A percentile compares a stretch with the other conserved stretches of the same genome.
phyloP scores from a whole-genome alignment of 441 rosid species.

The Aleurites moluccanus region DNA sequence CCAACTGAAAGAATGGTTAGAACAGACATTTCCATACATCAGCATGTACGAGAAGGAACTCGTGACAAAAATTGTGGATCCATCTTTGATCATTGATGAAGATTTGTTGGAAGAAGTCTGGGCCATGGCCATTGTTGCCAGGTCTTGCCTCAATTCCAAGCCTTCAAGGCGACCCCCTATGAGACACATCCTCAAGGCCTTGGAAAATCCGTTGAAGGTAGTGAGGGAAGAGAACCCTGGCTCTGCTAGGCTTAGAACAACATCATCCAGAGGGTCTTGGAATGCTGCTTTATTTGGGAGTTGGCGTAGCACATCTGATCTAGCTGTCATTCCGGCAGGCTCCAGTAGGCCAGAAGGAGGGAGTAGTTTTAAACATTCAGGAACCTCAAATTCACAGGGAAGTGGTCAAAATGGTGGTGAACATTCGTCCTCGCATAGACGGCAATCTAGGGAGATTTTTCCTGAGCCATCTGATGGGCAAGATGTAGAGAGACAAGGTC shows the following conservation, averaged over 20 bases:
- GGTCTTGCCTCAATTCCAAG: conserved; percentile 91
- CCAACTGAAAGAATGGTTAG: conserved; percentile 62
- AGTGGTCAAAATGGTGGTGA: conserved; percentile 58
- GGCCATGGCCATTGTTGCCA: conserved; percentile 97
- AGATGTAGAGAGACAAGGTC: conserved; percentile 53
- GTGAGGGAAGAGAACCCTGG: conserved; percentile 72
- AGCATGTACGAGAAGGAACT: conserved; percentile 84
- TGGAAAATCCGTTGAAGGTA: conserved; percentile 90
- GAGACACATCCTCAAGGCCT: conserved; percentile 85
- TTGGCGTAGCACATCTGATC: conserved; percentile 81
- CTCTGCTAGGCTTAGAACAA: conserved; percentile 70
- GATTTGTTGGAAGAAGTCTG: conserved; percentile 97
- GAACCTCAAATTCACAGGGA: conserved; percentile 69
- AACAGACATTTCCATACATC: conserved; percentile 67
- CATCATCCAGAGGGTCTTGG: conserved; percentile 92
- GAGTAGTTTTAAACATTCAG: conserved; percentile 58
- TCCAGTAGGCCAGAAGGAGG: conserved; percentile 45
- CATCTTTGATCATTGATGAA: conserved; percentile 83
- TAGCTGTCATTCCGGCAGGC: conserved; percentile 37
- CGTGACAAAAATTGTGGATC: conserved; percentile 84
- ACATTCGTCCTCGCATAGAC: conserved; percentile 65
- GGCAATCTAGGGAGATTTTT: conserved; percentile 72
- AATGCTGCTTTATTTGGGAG: conserved; percentile 84
- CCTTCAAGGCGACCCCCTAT: conserved; percentile 87
- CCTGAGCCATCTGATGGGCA: conserved; percentile 61